Percentiles rank a stretch among this genome's conserved stretches.
phyloP scores from a whole-genome alignment of 1,139 yeast genomes.

The Lodderomyces parapsilosis region DNA sequence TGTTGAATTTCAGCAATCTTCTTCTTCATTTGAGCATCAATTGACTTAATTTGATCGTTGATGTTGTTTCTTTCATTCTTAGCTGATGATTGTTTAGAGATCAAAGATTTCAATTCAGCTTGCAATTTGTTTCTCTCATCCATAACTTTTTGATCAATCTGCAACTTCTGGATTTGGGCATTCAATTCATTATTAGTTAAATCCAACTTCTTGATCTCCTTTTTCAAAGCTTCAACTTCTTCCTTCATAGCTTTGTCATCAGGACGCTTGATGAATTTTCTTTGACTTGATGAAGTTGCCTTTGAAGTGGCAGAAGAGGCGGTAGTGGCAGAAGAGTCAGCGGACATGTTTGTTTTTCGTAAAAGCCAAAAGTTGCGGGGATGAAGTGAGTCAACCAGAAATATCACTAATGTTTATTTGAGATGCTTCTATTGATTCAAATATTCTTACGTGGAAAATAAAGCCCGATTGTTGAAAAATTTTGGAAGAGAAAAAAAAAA shows the following conservation, averaged over 20 bases:
- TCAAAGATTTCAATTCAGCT: slow-evolving; percentile 60
- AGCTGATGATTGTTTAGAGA: slow-evolving; percentile 65
- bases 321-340: slow-evolving; percentile 7
- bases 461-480: neutral
- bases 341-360: slow-evolving; percentile 8
- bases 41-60: slow-evolving; percentile 68
- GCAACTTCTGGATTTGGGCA: slow-evolving; percentile 43
- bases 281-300: slow-evolving; percentile 13
- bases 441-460: slow-evolving; percentile 1
- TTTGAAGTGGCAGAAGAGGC: slow-evolving; percentile 15
- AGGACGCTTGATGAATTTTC: slow-evolving; percentile 69
- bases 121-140: slow-evolving; percentile 67
- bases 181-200: slow-evolving; percentile 40
- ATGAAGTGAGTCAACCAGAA: no score
- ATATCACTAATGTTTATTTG: no score
- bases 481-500: slow-evolving; percentile 1
- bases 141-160: slow-evolving; percentile 40
- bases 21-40: slow-evolving; percentile 74
- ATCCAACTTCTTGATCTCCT: slow-evolving; percentile 72
- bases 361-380: neutral
- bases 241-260: slow-evolving; percentile 65
- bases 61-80: slow-evolving; percentile 68
- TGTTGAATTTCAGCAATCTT: slow-evolving; percentile 74
- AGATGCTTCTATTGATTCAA: neutral
- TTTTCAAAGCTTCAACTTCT: slow-evolving; percentile 57